phyloP scores from a whole-genome alignment of 2,329 filamentous ascomycete genomes.

The Epichloe aotearoae region DNA sequence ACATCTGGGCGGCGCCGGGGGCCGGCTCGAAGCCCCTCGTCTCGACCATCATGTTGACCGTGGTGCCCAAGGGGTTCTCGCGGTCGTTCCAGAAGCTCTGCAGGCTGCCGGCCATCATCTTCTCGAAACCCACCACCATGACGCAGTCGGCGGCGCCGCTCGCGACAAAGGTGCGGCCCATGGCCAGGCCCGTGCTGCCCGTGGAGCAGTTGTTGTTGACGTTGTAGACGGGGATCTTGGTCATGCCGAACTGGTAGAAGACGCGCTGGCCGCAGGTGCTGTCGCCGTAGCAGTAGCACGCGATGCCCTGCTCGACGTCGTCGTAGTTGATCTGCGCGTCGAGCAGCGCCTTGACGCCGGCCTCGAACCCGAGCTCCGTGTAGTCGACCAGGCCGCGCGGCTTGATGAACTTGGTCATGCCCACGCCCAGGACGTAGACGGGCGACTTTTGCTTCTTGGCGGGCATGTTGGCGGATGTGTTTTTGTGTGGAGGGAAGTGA shows the following conservation, averaged over 20 bases:
- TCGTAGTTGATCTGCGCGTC: slow-evolving; percentile 91
- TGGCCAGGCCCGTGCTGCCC: slow-evolving; percentile 77
- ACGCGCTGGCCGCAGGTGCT: slow-evolving; percentile 90
- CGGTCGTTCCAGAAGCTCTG: slow-evolving; percentile 77
- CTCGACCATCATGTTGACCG: slow-evolving; percentile 64
- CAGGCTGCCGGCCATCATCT: slow-evolving; percentile 90
- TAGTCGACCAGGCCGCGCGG: slow-evolving; percentile 89
- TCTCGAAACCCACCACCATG: slow-evolving; percentile 89
- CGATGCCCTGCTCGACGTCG: slow-evolving; percentile 85
- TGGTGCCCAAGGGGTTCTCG: slow-evolving; percentile 64
- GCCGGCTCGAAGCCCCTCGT: slow-evolving; percentile 72
- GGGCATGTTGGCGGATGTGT: slow-evolving; percentile 27
- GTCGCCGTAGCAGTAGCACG: slow-evolving; percentile 98
- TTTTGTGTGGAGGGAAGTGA: background rate
- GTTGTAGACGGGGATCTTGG: slow-evolving; percentile 89
- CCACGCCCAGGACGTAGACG: slow-evolving; percentile 86
- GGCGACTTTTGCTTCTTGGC: slow-evolving; percentile 37
- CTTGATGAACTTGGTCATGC: slow-evolving; percentile 99
- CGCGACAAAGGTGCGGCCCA: slow-evolving; percentile 68
- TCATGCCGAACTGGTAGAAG: slow-evolving; percentile 99
- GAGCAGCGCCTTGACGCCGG: slow-evolving; percentile 74
- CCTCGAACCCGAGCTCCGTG: slow-evolving; percentile 86
- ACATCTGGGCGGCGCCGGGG: slow-evolving; percentile 83
- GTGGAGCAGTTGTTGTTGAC: slow-evolving; percentile 99
- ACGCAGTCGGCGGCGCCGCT: slow-evolving; percentile 78